Conservation (phyloP, 305 asterid species). For the Ilex paraguariensis region DNA sequence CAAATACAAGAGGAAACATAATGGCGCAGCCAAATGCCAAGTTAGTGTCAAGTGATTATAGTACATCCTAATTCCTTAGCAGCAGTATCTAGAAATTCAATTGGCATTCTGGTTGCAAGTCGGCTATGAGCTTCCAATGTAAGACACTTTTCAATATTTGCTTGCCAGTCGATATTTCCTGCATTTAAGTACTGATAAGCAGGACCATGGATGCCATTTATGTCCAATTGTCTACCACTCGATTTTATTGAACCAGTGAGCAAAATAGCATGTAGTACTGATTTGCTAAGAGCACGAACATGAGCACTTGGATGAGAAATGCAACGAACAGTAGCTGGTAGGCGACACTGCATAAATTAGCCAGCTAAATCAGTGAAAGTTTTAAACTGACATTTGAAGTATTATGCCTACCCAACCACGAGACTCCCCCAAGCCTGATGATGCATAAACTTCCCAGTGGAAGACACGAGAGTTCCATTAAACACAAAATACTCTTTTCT, state of each 20-base stretch:
- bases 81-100: conserved; percentile 59
- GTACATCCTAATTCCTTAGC: conserved; percentile 87
- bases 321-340: conserved; percentile 73
- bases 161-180: conserved; percentile 55
- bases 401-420: no score
- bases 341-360: conserved; percentile 56
- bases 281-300: conserved; percentile 90
- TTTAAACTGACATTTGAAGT: background rate
- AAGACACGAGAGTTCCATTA: no score
- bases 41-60: conserved; percentile 37
- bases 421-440: no score
- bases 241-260: conserved; percentile 49
- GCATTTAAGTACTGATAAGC: conserved; percentile 48
- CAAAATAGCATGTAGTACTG: conserved; percentile 85
- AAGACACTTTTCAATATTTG: conserved; percentile 74
- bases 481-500: no score
- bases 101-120: conserved; percentile 66
- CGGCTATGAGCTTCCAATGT: conserved; percentile 94
- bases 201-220: conserved; percentile 37
- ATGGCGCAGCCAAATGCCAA: conserved; percentile 2
- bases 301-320: conserved; percentile 95
- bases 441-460: no score
- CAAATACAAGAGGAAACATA: no score
- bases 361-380: background rate
- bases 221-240: conserved; percentile 29